Evolutionary conservation across 371 early-diverging fungal genomes (phyloP).

Genomic region (Mortierella sp.): DNA sequence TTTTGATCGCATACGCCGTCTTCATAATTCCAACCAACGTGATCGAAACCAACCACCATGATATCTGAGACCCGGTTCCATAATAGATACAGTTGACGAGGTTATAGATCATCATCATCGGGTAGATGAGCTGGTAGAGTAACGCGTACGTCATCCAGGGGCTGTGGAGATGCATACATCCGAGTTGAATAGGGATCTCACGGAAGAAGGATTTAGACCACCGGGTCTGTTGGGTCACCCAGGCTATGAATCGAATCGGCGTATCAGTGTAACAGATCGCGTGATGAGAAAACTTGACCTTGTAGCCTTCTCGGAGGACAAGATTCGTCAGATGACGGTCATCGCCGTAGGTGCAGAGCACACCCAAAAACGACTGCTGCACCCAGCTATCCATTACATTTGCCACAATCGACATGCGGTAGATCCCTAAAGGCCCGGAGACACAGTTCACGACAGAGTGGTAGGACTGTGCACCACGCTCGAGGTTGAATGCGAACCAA

Average conservation of each 20-base stretch:
- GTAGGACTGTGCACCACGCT: slow-evolving; percentile 73
- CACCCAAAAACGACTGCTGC: slow-evolving; percentile 65
- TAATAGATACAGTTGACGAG: slow-evolving; percentile 55
- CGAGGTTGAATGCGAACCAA: slow-evolving; percentile 80
- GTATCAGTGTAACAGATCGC: slow-evolving; percentile 77
- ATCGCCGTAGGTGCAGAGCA: slow-evolving; percentile 76
- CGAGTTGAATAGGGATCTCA: slow-evolving; percentile 67
- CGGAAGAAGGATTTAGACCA: slow-evolving; percentile 80
- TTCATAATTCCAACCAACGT: slow-evolving; percentile 61
- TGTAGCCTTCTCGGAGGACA: slow-evolving; percentile 63
- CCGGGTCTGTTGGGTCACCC: slow-evolving; percentile 76
- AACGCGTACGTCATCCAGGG: slow-evolving; percentile 77
- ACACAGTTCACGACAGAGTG: slow-evolving; percentile 74
- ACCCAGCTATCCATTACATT: slow-evolving; percentile 73
- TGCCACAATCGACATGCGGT: slow-evolving; percentile 61
- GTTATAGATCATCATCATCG: slow-evolving; percentile 71
- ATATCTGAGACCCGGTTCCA: slow-evolving; percentile 40
- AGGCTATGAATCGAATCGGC: slow-evolving; percentile 66
- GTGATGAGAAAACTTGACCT: slow-evolving; percentile 69
- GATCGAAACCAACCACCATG: slow-evolving; percentile 62
- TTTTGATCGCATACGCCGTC: slow-evolving; percentile 58
- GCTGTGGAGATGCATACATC: slow-evolving; percentile 67
- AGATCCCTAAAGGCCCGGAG: slow-evolving; percentile 77
- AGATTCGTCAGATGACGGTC: slow-evolving; percentile 75
- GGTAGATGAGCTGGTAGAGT: slow-evolving; percentile 72